Conservation (phyloP, 23 red algal species). For the Gracilaria vermiculophylla region DNA sequence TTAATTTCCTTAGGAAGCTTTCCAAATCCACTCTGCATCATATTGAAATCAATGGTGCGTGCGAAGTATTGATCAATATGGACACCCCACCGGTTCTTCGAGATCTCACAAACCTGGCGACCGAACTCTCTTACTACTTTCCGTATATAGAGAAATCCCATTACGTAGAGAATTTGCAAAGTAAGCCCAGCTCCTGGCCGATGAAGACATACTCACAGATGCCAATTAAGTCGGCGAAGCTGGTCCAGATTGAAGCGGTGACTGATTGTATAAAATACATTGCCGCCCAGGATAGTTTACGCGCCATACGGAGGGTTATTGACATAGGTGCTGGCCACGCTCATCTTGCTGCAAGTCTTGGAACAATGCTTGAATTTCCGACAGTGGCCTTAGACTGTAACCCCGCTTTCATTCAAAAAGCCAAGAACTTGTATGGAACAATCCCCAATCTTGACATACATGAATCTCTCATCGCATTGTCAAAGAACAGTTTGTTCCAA, state of each 20-base stretch:
- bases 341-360: conserved; percentile 41
- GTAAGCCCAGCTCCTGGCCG: neutral
- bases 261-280: neutral
- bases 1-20: neutral
- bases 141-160: neutral
- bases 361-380: conserved; percentile 13
- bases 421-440: neutral
- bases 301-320: neutral
- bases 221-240: conserved; percentile 23
- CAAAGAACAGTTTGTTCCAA: neutral
- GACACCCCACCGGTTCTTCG: neutral
- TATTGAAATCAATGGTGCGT: neutral
- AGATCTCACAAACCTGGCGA: neutral
- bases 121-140: neutral
- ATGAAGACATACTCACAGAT: neutral
- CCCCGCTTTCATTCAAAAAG: neutral
- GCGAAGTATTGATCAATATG: neutral
- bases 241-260: conserved; percentile 24
- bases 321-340: conserved; percentile 56
- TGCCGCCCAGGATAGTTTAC: neutral
- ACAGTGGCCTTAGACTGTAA: conserved; percentile 29
- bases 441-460: neutral
- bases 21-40: neutral
- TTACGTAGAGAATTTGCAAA: neutral
- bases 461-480: neutral